A percentile compares a stretch with the other conserved stretches of the same genome.
Conservation (phyloP, 768 basidiomycete genomes). For the Leucosporidium scottii region DNA sequence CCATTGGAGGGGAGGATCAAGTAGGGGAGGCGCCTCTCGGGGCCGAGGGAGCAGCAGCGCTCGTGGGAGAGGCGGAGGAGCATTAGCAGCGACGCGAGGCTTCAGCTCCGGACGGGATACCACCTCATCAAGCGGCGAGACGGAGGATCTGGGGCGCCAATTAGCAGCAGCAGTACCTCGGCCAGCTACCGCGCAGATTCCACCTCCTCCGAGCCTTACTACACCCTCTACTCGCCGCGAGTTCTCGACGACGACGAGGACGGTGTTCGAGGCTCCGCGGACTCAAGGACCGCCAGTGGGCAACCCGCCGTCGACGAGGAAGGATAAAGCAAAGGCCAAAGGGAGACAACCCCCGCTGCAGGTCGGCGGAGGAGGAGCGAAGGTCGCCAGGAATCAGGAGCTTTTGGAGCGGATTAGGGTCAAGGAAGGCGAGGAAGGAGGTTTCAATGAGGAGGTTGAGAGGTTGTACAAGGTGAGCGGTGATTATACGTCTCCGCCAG, state of each 20-base stretch:
- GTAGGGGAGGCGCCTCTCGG: background rate
- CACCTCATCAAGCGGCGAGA: background rate
- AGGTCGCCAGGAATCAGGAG: background rate
- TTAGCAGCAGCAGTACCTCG: background rate
- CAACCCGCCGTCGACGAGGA: too few relatives aligned
- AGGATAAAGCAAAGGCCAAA: background rate
- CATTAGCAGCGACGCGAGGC: background rate
- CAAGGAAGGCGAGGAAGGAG: conserved; percentile 12
- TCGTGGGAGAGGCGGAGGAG: background rate
- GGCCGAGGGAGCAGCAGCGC: background rate
- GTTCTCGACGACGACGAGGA: too few relatives aligned
- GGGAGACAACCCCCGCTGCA: background rate
- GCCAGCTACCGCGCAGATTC: background rate
- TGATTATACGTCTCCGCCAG: too few relatives aligned
- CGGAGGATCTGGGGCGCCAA: background rate
- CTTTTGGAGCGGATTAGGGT: background rate
- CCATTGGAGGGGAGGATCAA: background rate
- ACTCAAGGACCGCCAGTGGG: too few relatives aligned
- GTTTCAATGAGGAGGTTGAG: conserved; percentile 10
- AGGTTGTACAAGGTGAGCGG: conserved; percentile 20
- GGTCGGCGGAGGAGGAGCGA: background rate
- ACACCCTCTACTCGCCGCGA: background rate
- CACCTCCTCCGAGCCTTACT: background rate
- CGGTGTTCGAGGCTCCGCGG: too few relatives aligned
- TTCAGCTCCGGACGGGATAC: background rate